These are phyloP conservation scores for Prunella vulgaris DNA, from an alignment of 257 asterid species.

Conservation along the genomic window DNA sequence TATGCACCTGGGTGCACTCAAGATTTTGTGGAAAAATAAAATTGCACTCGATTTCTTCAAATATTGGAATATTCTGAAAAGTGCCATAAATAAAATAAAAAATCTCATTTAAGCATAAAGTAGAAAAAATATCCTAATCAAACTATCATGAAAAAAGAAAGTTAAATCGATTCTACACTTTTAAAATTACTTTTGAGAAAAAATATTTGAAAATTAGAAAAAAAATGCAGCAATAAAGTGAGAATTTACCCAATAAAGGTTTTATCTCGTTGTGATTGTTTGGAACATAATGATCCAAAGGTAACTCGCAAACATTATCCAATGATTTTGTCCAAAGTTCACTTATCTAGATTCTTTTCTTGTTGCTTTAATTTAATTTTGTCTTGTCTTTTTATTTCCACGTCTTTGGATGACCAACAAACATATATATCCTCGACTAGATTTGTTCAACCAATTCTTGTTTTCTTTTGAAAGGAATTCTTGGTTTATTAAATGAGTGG, in stretches of 20 bases:
- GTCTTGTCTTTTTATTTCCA: background rate
- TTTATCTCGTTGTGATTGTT: background rate
- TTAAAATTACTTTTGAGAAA: background rate
- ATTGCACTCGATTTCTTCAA: too few species aligned
- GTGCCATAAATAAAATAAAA: background rate
- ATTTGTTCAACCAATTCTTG: background rate
- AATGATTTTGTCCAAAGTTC: constrained; percentile 23
- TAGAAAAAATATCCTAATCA: background rate
- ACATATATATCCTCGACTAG: constrained; percentile 7
- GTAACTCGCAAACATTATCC: constrained; percentile 13
- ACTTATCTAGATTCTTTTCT: constrained; percentile 25
- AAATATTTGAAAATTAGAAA: background rate
- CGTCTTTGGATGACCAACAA: constrained; percentile 2
- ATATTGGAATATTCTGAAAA: too few species aligned
- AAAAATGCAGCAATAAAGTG: background rate
- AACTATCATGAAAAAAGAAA: background rate
- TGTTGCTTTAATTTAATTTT: constrained; percentile 4
- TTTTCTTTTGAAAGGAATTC: too few species aligned
- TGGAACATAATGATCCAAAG: constrained; percentile 15
- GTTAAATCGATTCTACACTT: background rate
- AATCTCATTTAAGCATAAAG: background rate
- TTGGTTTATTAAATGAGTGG: background rate
- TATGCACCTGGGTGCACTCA: too few species aligned
- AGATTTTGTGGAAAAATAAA: too few species aligned
- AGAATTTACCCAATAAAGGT: background rate